Evolutionary conservation across 2,329 filamentous ascomycete species (phyloP), one percentile per base, ranked within the genome.

Genomic region (Aspergillus sp.): DNA sequence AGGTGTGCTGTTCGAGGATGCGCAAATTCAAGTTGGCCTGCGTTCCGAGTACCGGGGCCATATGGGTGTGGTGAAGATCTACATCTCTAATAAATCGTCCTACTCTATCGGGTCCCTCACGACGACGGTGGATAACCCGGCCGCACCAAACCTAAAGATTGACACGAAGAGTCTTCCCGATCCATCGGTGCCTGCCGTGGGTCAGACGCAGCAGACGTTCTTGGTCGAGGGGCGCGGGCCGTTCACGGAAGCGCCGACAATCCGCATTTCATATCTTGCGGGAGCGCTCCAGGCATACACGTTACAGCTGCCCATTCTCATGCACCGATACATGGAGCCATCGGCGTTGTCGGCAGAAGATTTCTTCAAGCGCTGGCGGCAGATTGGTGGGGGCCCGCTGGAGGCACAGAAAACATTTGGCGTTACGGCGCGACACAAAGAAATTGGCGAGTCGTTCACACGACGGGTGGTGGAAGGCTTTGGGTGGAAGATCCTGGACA

Each of bases 311-410:
- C 95, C 95, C 0, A 86, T 99, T 3, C 82, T 91, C 0, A 86
- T 94, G 57, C 94, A 98, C 78, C 96, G 97, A 75, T 99, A 96
- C 73, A 97, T 98, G 92, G 93, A 97, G 64, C 87, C 91, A 0
- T 93, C 95, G 0, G 89, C 95, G 59, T 82, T 99, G 41, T 86
- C 86, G 6, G 87, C 89, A 0, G 95, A 99, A 55, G 95, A 99
- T 73, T 99, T 98, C 78, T 99, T 99, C 85, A 97, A 96, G 82
- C 85, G 96, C 54, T 99, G 95, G 95, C 96, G 96, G 82, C 95
- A 99, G 78, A 98, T 99, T 69, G 95, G 95, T 11, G 92, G 90
- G 5, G 86, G 87, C 1, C 89, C 93, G 1, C 86, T 96, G 30
- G 96, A 99, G 76, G 88, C 91, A 0, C 95, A 99, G 75, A 85